Evolutionary conservation across 2,329 filamentous ascomycete species (phyloP), one percentile per base, ranked within the genome.

Genomic region (Cladobotryum mycophilum): DNA sequence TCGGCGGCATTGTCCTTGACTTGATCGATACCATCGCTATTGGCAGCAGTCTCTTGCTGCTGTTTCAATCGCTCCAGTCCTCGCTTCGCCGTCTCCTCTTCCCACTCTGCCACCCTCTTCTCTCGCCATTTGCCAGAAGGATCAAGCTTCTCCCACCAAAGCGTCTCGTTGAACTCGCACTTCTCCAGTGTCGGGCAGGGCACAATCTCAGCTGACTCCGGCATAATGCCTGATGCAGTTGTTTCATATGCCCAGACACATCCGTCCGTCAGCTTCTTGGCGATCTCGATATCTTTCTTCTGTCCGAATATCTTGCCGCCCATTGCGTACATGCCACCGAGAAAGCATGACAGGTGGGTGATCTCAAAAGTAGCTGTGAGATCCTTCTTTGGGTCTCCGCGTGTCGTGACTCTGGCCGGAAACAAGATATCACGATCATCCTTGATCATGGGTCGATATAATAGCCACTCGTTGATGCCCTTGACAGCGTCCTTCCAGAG

Each of bases 401-500:
- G 64, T 9, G 77, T 75, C 43, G 64, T 71, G n/a, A 80, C 66
- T 57, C 82, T 82, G 20, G 86, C 85, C 0, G 87, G 81, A 54
- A 93, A 82, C 3, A 93, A 75, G n/a, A 93, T 79, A 53, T 92
- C 81, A 47, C 79, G 79, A 48, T 80, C 72, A 30, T 80, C 78
- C 6, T 82, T 78, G 17, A 82, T 78, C 81, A 93, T 86, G 1
- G 90, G 89, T 5, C 85, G 79, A 68, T 82, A 95, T 51, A 95
- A 80, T 9, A 95, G 75, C 65, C 87, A 78, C 56, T 89, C 76
- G 57, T 86, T 86, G 35, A 85, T 80, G 0, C 82, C 82, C 5
- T 85, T 79, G 30, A 85, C 79, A 4, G 82, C 79, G 51, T 79
- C 80, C 52, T 85, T 75, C 63, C 95, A 89, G 68, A 95, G 79